Evolutionary conservation across 371 early-diverging fungal species (phyloP).

Genomic region (Mortierella sp.): DNA sequence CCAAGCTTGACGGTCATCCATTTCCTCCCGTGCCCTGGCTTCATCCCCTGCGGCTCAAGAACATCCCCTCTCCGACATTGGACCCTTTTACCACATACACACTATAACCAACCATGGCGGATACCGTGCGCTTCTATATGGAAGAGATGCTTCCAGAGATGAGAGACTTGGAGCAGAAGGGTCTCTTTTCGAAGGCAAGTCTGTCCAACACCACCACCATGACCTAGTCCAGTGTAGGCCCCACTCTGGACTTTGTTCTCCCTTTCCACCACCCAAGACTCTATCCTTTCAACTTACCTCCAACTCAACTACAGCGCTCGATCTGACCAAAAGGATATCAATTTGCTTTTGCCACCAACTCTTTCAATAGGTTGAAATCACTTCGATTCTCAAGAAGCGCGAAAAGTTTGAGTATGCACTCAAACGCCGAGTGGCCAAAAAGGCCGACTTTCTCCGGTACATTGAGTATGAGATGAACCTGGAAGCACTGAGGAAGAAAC

Average conservation of each 20-base stretch:
- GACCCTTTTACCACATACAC: slow-evolving; percentile 4
- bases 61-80: neutral
- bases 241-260: no score
- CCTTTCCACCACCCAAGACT: no score
- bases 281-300: neutral
- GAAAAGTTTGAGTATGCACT: slow-evolving; percentile 90
- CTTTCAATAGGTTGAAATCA: slow-evolving; percentile 76
- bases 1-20: no score
- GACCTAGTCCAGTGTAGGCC: no score
- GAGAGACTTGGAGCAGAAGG: slow-evolving; percentile 84
- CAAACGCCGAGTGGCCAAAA: slow-evolving; percentile 77
- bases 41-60: neutral
- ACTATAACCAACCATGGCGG: slow-evolving; percentile 76
- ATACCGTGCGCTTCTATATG: slow-evolving; percentile 86
- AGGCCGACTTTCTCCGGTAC: slow-evolving; percentile 87
- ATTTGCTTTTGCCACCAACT: neutral
- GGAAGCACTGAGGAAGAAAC: slow-evolving; percentile 83
- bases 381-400: slow-evolving; percentile 87
- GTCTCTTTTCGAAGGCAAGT: slow-evolving; percentile 78
- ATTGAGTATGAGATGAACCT: slow-evolving; percentile 95
- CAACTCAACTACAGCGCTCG: neutral
- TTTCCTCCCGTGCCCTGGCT: no score
- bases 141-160: slow-evolving; percentile 96
- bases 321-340: neutral
- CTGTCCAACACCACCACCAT: no score